These are phyloP conservation scores for Sinapis alba DNA, from an alignment of 441 rosid species.

Conservation along the genomic window DNA sequence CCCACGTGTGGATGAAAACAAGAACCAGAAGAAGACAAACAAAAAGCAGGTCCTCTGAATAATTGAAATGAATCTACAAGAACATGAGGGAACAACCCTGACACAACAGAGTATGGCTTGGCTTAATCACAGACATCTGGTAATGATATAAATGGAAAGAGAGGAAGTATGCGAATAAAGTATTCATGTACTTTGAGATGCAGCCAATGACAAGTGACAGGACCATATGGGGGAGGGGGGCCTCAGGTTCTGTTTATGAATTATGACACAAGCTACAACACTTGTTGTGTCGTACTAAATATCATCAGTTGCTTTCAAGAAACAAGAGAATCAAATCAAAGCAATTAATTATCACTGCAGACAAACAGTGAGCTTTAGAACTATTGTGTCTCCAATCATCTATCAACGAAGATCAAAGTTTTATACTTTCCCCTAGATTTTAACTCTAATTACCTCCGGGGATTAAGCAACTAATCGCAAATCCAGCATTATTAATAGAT, in stretches of 20 bases:
- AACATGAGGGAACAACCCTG: no score
- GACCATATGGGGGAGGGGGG: constrained; percentile 44
- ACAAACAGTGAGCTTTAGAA: constrained; percentile 20
- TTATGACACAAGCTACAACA: constrained; percentile 31
- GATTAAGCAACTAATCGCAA: background rate
- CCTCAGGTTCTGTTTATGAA: constrained; percentile 34
- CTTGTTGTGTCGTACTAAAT: constrained; percentile 39
- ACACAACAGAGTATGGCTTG: no score
- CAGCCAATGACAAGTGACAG: constrained; percentile 57
- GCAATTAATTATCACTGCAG: constrained; percentile 31
- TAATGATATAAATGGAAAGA: constrained; percentile 31
- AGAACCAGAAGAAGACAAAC: constrained; percentile 29
- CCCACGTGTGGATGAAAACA: constrained; percentile 26
- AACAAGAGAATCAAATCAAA: constrained; percentile 32
- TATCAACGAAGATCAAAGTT: constrained; percentile 2
- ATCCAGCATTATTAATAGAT: constrained; percentile 1
- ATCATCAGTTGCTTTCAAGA: constrained; percentile 29
- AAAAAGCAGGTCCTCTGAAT: background rate
- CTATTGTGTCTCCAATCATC: constrained; percentile 27
- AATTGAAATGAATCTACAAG: no score
- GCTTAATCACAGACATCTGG: background rate
- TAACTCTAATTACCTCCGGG: background rate
- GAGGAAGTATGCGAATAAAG: constrained; percentile 44
- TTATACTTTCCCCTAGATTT: background rate
- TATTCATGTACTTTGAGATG: constrained; percentile 40